Conservation (phyloP, 371 early-diverging fungal genomes). For the Mucor lusitanicus region DNA sequence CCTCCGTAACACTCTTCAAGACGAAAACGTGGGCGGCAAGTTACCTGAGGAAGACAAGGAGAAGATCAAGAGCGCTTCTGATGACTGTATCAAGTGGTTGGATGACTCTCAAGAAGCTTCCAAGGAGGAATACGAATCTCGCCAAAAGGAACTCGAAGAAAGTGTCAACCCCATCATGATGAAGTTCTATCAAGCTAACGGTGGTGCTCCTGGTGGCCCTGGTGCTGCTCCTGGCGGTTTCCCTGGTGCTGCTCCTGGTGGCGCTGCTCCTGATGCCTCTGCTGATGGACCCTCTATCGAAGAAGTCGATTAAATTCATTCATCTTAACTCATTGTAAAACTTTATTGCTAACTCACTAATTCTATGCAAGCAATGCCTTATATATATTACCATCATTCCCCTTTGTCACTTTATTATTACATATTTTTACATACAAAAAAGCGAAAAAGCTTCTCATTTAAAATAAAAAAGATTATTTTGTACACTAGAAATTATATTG, state of each 20-base stretch:
- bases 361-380: neutral
- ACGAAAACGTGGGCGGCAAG: conserved; percentile 76
- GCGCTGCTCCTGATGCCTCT: conserved; percentile 46
- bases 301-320: conserved; percentile 45
- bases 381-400: neutral
- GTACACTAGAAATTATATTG: too few species aligned
- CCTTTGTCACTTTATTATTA: neutral
- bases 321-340: neutral
- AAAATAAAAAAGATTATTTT: too few species aligned
- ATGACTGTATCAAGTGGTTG: conserved; percentile 85
- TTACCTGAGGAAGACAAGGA: conserved; percentile 70
- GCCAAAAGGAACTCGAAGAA: conserved; percentile 87
- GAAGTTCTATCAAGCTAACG: conserved; percentile 72
- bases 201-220: conserved; percentile 69
- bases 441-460: too few species aligned
- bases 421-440: neutral
- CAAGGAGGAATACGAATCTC: conserved; percentile 88
- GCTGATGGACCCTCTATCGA: conserved; percentile 54
- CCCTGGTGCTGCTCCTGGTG: conserved; percentile 64
- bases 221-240: conserved; percentile 57
- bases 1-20: conserved; percentile 79
- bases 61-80: conserved; percentile 78
- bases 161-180: conserved; percentile 89
- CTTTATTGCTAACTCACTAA: neutral
- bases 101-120: conserved; percentile 83